Evolutionary conservation across 306 rosid species (phyloP).

Genomic region (Gastrolobium villosum): DNA sequence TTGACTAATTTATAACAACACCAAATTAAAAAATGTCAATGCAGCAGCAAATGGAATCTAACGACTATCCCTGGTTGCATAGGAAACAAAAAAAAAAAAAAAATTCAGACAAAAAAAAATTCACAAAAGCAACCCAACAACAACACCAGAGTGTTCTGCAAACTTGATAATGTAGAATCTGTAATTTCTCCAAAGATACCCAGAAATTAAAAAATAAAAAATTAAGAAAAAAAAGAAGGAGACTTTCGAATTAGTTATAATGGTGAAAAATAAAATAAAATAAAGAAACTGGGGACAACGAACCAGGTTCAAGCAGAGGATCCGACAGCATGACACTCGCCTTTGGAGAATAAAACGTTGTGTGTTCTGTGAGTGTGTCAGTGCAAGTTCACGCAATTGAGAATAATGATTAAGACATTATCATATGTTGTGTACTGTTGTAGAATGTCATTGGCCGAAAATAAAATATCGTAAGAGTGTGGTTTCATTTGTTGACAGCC

Average conservation of each 20-base stretch:
- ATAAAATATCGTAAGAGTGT: too few relatives aligned
- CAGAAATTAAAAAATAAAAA: background rate
- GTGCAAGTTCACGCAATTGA: background rate
- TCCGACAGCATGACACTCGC: background rate
- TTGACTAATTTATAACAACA: background rate
- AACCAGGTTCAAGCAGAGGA: constrained; percentile 43
- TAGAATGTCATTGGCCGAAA: too few relatives aligned
- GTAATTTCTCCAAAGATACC: background rate
- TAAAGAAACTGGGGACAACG: background rate
- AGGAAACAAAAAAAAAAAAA: background rate
- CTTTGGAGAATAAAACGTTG: background rate
- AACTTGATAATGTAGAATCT: background rate
- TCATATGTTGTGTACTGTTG: too few relatives aligned
- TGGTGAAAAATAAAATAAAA: background rate
- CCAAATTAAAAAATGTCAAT: too few relatives aligned
- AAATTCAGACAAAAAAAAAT: background rate
- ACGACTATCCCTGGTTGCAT: background rate
- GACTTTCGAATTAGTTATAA: background rate
- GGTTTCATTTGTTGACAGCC: too few relatives aligned
- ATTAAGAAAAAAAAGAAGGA: background rate
- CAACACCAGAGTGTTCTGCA: background rate
- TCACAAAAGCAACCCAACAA: background rate
- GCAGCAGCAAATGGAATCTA: background rate
- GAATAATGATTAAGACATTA: too few relatives aligned
- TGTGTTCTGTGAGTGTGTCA: background rate